Percentiles rank a stretch among this genome's conserved stretches.
Conservation (phyloP, 345 rosid species). For the Trapa incisa region DNA sequence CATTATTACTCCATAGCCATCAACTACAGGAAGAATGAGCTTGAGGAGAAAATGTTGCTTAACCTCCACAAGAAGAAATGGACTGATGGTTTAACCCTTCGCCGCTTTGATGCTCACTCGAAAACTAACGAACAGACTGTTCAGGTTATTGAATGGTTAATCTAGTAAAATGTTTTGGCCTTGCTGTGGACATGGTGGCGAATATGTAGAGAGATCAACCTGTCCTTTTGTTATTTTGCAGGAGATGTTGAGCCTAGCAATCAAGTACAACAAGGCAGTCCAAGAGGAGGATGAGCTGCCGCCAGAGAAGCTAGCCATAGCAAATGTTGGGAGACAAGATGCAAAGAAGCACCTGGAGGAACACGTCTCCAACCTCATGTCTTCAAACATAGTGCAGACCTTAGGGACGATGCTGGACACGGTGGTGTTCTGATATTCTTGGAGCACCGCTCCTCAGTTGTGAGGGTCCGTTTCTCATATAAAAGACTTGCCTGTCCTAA, state of each 20-base stretch:
- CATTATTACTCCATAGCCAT: conserved; percentile 98
- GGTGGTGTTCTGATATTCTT: conserved; percentile 51
- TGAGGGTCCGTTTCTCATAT: neutral
- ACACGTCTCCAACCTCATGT: conserved; percentile 90
- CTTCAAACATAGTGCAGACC: conserved; percentile 96
- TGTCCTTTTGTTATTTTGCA: conserved; percentile 20
- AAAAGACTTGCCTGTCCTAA: neutral
- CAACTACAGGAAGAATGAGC: conserved; percentile 93
- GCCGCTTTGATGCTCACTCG: conserved; percentile 76
- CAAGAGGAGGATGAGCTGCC: conserved; percentile 97
- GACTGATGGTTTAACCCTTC: conserved; percentile 94
- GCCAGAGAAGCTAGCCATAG: conserved; percentile 90
- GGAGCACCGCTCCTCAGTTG: neutral
- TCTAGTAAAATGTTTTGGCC: neutral
- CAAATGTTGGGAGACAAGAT: conserved; percentile 96
- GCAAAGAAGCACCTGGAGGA: conserved; percentile 99
- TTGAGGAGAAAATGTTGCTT: conserved; percentile 93
- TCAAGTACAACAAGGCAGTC: conserved; percentile 91
- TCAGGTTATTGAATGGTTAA: conserved; percentile 38
- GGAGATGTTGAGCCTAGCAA: conserved; percentile 87
- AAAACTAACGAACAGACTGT: conserved; percentile 88
- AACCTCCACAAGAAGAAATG: conserved; percentile 99
- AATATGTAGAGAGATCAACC: neutral
- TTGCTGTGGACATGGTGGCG: no score
- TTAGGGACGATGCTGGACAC: conserved; percentile 98